A percentile compares a stretch with the other conserved stretches of the same genome.
phyloP scores from a whole-genome alignment of 306 rosid species.

The Ormosia emarginata region DNA sequence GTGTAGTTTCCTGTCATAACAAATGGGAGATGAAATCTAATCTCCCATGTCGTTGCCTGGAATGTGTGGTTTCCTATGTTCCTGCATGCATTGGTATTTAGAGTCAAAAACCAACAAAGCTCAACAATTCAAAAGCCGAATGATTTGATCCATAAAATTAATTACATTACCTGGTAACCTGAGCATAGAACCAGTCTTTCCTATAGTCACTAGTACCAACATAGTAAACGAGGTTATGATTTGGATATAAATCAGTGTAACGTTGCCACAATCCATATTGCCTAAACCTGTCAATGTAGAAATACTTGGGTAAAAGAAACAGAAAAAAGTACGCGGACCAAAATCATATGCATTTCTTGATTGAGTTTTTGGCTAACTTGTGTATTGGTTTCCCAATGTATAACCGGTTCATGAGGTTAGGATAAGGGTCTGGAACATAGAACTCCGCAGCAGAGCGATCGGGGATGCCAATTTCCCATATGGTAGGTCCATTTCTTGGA shows the following conservation, averaged over 20 bases:
- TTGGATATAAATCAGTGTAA: conserved; percentile 41
- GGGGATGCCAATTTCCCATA: conserved; percentile 74
- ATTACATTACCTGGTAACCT: conserved; percentile 19
- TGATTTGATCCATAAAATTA: neutral
- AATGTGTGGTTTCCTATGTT: conserved; percentile 29
- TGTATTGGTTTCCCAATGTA: conserved; percentile 15
- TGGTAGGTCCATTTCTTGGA: conserved; percentile 66
- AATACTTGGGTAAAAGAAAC: neutral
- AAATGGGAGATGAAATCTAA: conserved; percentile 34
- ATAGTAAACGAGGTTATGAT: conserved; percentile 32
- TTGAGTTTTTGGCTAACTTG: conserved; percentile 23
- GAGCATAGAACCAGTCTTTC: conserved; percentile 53
- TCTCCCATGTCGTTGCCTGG: conserved; percentile 56
- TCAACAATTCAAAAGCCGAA: neutral
- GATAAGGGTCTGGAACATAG: conserved; percentile 51
- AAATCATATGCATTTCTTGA: neutral
- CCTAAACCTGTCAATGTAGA: conserved; percentile 28
- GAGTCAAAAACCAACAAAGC: neutral
- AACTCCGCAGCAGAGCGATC: conserved; percentile 67
- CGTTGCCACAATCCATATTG: conserved; percentile 59
- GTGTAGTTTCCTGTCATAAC: conserved; percentile 35
- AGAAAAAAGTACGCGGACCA: neutral
- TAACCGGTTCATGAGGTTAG: conserved; percentile 40
- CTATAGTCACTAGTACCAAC: conserved; percentile 13
- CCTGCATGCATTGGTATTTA: conserved; percentile 18